These are phyloP conservation scores for Fragaria vesca DNA, from an alignment of 306 rosid species.

Conservation along the genomic window DNA sequence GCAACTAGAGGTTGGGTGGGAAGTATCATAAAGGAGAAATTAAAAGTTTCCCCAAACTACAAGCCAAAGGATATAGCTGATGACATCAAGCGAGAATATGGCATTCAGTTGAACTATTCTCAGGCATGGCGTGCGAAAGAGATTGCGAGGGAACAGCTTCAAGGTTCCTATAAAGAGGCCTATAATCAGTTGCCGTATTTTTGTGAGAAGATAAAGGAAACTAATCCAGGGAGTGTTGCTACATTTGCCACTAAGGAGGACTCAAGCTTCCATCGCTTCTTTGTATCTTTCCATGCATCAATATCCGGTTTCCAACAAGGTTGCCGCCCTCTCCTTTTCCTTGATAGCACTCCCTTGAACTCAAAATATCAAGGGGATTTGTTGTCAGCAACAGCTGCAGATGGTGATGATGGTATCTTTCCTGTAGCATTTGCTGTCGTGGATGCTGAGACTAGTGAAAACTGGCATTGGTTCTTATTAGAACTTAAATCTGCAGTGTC, in stretches of 20 bases:
- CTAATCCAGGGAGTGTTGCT: conserved; percentile 91
- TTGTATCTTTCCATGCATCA: conserved; percentile 82
- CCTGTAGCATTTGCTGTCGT: conserved; percentile 91
- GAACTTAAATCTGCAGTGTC: conserved; percentile 66
- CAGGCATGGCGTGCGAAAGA: conserved; percentile 99
- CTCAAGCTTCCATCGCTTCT: conserved; percentile 90
- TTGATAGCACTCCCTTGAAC: conserved; percentile 74
- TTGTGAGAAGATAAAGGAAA: conserved; percentile 87
- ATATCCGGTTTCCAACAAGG: conserved; percentile 78
- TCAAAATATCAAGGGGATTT: conserved; percentile 88
- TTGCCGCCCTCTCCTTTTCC: conserved; percentile 91
- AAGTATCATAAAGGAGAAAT: conserved; percentile 89
- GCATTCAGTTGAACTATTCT: conserved; percentile 89
- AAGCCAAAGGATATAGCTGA: conserved; percentile 95
- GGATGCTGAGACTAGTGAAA: conserved; percentile 80
- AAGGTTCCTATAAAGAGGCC: conserved; percentile 96
- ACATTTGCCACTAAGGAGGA: conserved; percentile 88
- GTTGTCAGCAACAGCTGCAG: conserved; percentile 77
- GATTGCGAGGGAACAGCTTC: conserved; percentile 95
- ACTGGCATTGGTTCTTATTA: conserved; percentile 87
- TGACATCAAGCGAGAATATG: conserved; percentile 89
- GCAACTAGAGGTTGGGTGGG: conserved; percentile 99
- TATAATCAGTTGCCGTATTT: conserved; percentile 80
- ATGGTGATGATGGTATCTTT: conserved; percentile 81
- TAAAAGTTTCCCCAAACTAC: conserved; percentile 86